A percentile compares a stretch with the other conserved stretches of the same genome.
These are phyloP conservation scores for Phaeosphaeria sp. DNA, from an alignment of 2,329 filamentous ascomycete species.

Conservation along the genomic window DNA sequence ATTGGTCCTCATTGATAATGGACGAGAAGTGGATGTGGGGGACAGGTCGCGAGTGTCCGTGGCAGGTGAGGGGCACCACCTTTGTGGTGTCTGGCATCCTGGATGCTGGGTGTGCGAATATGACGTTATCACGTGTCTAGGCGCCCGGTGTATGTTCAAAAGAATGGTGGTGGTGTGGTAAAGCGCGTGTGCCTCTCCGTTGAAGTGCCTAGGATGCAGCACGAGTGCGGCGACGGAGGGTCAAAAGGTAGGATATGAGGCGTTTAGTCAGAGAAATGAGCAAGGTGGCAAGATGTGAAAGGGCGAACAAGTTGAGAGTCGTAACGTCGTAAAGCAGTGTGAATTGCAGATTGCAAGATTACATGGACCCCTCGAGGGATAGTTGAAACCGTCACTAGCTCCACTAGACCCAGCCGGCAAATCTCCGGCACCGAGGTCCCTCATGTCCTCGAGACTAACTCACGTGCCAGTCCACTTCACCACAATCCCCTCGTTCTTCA, in stretches of 20 bases:
- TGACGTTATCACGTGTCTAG: background rate
- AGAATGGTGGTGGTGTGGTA: background rate
- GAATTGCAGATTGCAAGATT: slow-evolving; percentile 13
- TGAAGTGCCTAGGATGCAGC: slow-evolving; percentile 8
- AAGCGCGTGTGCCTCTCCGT: slow-evolving; percentile 12
- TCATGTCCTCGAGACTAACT: background rate
- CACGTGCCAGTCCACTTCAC: no score
- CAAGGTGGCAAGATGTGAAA: slow-evolving; percentile 2
- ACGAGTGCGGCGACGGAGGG: slow-evolving; percentile 4
- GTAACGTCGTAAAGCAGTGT: slow-evolving; percentile 37
- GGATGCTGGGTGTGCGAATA: background rate
- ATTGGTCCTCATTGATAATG: slow-evolving; percentile 80
- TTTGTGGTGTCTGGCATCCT: slow-evolving; percentile 53
- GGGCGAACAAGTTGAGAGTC: slow-evolving; percentile 32
- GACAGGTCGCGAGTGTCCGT: slow-evolving; percentile 91
- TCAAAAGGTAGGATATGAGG: background rate
- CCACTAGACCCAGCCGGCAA: slow-evolving; percentile 21
- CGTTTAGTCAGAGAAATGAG: background rate
- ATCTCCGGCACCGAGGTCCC: slow-evolving; percentile 13
- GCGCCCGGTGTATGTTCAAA: background rate
- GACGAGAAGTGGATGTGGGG: slow-evolving; percentile 91
- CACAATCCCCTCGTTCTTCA: no score
- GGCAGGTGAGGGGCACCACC: slow-evolving; percentile 89
- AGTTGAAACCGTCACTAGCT: slow-evolving; percentile 18
- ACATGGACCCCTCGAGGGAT: slow-evolving; percentile 16